phyloP scores from a whole-genome alignment of 306 rosid genomes.

The Rosa multiflora region DNA sequence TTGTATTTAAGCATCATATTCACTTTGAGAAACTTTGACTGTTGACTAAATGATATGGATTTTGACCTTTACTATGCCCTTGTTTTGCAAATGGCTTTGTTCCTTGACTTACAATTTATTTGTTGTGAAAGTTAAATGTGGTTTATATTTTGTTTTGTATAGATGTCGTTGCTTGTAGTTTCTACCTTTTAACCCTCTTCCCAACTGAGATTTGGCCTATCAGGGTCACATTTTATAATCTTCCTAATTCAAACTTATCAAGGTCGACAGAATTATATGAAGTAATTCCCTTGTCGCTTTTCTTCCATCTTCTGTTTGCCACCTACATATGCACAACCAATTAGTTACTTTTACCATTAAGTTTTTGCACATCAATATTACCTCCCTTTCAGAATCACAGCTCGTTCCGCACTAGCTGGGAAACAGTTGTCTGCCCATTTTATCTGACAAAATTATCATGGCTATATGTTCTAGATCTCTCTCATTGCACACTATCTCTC shows the following conservation, averaged over 20 bases:
- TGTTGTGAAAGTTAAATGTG: not conserved
- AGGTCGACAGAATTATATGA: not conserved
- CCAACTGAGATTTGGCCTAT: not conserved
- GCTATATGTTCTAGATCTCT: not conserved
- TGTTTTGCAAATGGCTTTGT: not conserved
- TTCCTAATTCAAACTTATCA: not conserved
- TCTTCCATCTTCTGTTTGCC: not conserved
- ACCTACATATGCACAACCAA: not conserved
- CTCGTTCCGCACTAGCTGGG: not conserved
- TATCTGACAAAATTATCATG: not conserved
- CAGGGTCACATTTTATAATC: not conserved
- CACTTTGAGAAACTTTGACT: not conserved
- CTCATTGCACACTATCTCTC: not conserved
- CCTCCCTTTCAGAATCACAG: not conserved
- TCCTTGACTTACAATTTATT: not conserved
- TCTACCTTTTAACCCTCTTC: not conserved
- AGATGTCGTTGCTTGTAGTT: not conserved
- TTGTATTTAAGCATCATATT: not conserved
- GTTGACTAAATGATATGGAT: not conserved
- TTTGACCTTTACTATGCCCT: not conserved
- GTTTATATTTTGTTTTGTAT: not conserved
- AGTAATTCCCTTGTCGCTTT: not conserved
- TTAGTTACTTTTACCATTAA: not conserved
- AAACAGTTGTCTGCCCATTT: not conserved
- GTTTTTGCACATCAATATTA: not conserved